Conservation (phyloP, 2,329 filamentous ascomycete genomes). For the Penicillium sclerotiorum region DNA sequence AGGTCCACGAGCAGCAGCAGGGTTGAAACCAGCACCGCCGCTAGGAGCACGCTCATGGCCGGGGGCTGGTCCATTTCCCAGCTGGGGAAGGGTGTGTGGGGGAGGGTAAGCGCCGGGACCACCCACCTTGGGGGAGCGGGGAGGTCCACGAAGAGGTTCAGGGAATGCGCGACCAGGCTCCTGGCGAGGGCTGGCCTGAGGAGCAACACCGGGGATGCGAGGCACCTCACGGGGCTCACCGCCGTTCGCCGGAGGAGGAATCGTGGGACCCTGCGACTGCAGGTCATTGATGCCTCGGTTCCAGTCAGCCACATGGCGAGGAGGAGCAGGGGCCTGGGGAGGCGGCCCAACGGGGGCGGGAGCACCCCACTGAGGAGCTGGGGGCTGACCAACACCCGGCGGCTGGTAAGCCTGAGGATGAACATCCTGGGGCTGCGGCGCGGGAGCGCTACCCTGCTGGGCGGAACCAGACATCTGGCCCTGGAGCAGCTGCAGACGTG, state of each 20-base stretch:
- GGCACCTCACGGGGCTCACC: constrained; percentile 78
- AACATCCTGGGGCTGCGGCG: constrained; percentile 79
- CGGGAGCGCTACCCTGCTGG: constrained; percentile 75
- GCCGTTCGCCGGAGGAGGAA: constrained; percentile 65
- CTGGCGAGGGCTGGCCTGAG: constrained; percentile 75
- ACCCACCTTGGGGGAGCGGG: constrained; percentile 63
- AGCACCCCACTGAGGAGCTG: constrained; percentile 86
- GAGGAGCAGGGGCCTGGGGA: constrained; percentile 65
- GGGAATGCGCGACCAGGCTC: constrained; percentile 71
- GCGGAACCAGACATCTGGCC: constrained; percentile 70
- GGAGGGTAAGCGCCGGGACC: constrained; percentile 55
- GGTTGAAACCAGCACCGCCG: constrained; percentile 30
- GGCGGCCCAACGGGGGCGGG: constrained; percentile 58
- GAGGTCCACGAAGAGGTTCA: constrained; percentile 61
- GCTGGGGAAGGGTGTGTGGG: constrained; percentile 55
- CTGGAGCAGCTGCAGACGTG: constrained; percentile 83
- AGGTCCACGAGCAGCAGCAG: constrained; percentile 46
- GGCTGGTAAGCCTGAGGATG: constrained; percentile 93
- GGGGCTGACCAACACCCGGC: constrained; percentile 77
- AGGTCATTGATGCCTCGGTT: constrained; percentile 75
- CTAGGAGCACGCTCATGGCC: constrained; percentile 43
- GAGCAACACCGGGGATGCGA: constrained; percentile 67
- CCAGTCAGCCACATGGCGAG: constrained; percentile 63
- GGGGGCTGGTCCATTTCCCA: constrained; percentile 49
- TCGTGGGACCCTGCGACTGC: constrained; percentile 57